Percentiles rank a stretch among this genome's conserved stretches.
Conservation (phyloP, 2,329 filamentous ascomycete genomes). For the Colletotrichum horii region DNA sequence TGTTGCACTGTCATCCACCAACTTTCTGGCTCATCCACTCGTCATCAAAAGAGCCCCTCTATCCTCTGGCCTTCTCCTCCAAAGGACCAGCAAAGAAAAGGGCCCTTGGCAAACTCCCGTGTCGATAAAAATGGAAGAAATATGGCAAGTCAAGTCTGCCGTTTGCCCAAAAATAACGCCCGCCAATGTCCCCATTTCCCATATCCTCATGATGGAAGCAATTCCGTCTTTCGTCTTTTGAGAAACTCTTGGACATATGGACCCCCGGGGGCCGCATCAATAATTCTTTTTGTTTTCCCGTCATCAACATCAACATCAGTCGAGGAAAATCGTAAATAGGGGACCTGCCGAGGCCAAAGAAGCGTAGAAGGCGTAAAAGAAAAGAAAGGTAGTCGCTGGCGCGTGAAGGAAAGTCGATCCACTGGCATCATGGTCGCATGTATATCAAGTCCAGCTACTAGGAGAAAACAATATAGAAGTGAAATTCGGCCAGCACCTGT, state of each 20-base stretch:
- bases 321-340: slow-evolving; percentile 4
- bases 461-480: slow-evolving; percentile 18
- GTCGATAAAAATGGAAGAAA: not conserved
- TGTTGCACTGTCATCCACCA: not conserved
- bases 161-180: slow-evolving; percentile 11
- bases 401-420: slow-evolving; percentile 16
- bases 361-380: not conserved
- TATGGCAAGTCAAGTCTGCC: not conserved
- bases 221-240: slow-evolving; percentile 19
- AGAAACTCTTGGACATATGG: slow-evolving; percentile 9
- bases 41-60: not conserved
- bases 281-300: slow-evolving; percentile 16
- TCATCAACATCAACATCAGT: slow-evolving; percentile 14
- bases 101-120: not conserved
- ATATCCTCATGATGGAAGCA: slow-evolving; percentile 15
- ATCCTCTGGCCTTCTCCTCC: not conserved
- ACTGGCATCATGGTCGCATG: slow-evolving; percentile 12
- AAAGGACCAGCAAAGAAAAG: too few relatives aligned
- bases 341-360: slow-evolving; percentile 2
- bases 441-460: slow-evolving; percentile 22
- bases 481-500: slow-evolving; percentile 4
- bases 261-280: slow-evolving; percentile 13
- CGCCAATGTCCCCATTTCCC: slow-evolving; percentile 5
- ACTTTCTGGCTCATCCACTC: not conserved
- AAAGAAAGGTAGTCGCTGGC: slow-evolving; percentile 6